Conservation (phyloP, 2,329 filamentous ascomycete species). For the Tolypocladium tropicale region DNA sequence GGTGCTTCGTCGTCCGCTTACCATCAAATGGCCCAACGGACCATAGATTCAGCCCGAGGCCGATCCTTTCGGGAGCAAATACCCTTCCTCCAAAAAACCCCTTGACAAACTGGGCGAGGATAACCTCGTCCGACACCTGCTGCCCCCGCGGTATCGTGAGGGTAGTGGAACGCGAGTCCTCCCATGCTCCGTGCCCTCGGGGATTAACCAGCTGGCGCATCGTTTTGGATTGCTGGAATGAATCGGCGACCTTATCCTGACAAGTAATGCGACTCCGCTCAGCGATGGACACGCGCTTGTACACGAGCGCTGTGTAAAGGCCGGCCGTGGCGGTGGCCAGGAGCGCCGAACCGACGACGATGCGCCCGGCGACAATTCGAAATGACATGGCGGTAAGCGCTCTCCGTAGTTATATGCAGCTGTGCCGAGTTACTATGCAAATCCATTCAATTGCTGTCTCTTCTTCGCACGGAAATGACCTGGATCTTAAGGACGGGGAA, state of each 20-base stretch:
- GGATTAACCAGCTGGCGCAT: slow-evolving; percentile 16
- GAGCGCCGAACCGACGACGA: not conserved
- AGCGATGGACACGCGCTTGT: not conserved
- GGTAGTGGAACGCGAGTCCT: slow-evolving; percentile 13
- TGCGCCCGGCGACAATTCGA: not conserved
- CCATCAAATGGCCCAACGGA: not conserved
- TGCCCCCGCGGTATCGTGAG: slow-evolving; percentile 9
- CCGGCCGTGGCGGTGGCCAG: not conserved
- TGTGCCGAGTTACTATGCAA: not conserved
- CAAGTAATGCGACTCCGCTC: slow-evolving; percentile 8
- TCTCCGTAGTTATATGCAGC: too few relatives aligned
- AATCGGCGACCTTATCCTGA: slow-evolving; percentile 8
- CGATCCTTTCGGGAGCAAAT: slow-evolving; percentile 13
- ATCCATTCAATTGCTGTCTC: not conserved
- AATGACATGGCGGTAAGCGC: not conserved
- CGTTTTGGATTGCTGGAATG: slow-evolving; percentile 13
- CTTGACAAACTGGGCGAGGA: slow-evolving; percentile 17
- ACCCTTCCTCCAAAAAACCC: slow-evolving; percentile 20
- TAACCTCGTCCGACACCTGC: slow-evolving; percentile 12
- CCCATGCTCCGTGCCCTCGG: slow-evolving; percentile 5
- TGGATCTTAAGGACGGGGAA: not conserved
- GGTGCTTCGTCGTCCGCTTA: not conserved
- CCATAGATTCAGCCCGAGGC: slow-evolving; percentile 5
- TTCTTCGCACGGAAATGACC: not conserved
- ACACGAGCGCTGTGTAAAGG: slow-evolving; percentile 1